A percentile compares a stretch with the other conserved stretches of the same genome.
phyloP scores from a whole-genome alignment of 2,329 filamentous ascomycete genomes.

The Cladophialophora yegresii region DNA sequence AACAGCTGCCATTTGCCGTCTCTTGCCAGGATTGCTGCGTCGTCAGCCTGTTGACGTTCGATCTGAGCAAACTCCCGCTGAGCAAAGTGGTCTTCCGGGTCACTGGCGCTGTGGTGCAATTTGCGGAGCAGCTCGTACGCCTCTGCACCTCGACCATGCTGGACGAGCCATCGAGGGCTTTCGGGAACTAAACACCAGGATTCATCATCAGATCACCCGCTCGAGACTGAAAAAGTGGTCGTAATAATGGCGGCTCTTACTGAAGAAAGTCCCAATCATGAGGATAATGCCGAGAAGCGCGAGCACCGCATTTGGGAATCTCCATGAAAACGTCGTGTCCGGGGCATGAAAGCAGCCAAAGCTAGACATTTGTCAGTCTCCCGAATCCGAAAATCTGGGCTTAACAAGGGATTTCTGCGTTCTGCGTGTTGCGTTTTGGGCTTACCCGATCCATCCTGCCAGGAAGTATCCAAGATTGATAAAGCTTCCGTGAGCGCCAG shows the following conservation, averaged over 20 bases:
- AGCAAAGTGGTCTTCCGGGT: slow-evolving; percentile 19
- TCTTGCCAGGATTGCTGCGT: neutral
- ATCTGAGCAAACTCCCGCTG: slow-evolving; percentile 18
- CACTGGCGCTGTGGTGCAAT: slow-evolving; percentile 10
- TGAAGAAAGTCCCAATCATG: slow-evolving; percentile 20
- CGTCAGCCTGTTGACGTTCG: slow-evolving; percentile 11
- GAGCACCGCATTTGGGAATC: slow-evolving; percentile 21
- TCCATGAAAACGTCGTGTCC: slow-evolving; percentile 14
- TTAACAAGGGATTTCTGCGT: neutral
- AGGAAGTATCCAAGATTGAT: slow-evolving; percentile 45
- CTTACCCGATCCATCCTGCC: slow-evolving; percentile 48
- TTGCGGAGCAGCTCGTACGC: slow-evolving; percentile 14
- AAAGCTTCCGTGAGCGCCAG: slow-evolving; percentile 42
- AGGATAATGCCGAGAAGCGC: slow-evolving; percentile 8
- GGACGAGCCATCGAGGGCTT: slow-evolving; percentile 24
- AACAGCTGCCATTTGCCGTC: slow-evolving; percentile 23
- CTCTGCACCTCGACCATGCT: slow-evolving; percentile 4
- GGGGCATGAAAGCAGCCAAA: slow-evolving; percentile 17
- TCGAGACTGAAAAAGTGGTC: neutral
- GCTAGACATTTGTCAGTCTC: neutral
- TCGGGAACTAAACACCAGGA: slow-evolving; percentile 8
- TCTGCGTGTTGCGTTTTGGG: no score
- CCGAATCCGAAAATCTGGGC: neutral
- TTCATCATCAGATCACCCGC: neutral
- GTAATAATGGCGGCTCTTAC: neutral